Evolutionary conservation across 164 flowering plant genomes (phyloP).

Genomic region (Tinospora cordifolia): DNA sequence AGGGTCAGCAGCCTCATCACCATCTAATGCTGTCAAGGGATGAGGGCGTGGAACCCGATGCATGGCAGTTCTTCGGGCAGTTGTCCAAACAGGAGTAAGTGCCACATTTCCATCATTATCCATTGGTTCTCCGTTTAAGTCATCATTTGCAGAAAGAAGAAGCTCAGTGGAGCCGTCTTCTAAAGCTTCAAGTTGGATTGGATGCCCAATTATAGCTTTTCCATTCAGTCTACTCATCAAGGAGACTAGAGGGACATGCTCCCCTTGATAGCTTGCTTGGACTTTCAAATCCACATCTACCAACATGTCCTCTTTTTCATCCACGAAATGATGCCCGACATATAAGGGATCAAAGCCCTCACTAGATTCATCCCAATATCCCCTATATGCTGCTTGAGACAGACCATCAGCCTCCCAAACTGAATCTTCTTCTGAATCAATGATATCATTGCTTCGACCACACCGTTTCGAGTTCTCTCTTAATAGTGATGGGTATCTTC

Average conservation of each 20-base stretch:
- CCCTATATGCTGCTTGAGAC: slow-evolving; percentile 28
- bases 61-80: slow-evolving; percentile 83
- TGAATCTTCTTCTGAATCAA: slow-evolving; percentile 37
- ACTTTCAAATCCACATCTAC: slow-evolving; percentile 76
- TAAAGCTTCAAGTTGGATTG: slow-evolving; percentile 54
- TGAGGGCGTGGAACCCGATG: slow-evolving; percentile 66
- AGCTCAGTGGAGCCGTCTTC: slow-evolving; percentile 49
- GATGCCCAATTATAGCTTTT: slow-evolving; percentile 80
- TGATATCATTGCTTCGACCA: slow-evolving; percentile 15
- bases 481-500: slow-evolving; percentile 24
- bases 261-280: slow-evolving; percentile 52
- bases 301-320: slow-evolving; percentile 33
- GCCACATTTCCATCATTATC: slow-evolving; percentile 34
- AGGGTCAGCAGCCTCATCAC: slow-evolving; percentile 30
- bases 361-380: slow-evolving; percentile 45
- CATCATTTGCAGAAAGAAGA: slow-evolving; percentile 30
- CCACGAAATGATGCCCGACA: slow-evolving; percentile 32
- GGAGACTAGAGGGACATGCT: slow-evolving; percentile 73
- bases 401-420: slow-evolving; percentile 30
- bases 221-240: slow-evolving; percentile 72
- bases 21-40: slow-evolving; percentile 35
- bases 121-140: slow-evolving; percentile 22
- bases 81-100: slow-evolving; percentile 71
- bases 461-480: slow-evolving; percentile 26
- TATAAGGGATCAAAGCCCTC: slow-evolving; percentile 35